A percentile compares a stretch with the other conserved stretches of the same genome.
Conservation (phyloP, 805 yeast genomes). For the Ogataea parapolymorpha region DNA sequence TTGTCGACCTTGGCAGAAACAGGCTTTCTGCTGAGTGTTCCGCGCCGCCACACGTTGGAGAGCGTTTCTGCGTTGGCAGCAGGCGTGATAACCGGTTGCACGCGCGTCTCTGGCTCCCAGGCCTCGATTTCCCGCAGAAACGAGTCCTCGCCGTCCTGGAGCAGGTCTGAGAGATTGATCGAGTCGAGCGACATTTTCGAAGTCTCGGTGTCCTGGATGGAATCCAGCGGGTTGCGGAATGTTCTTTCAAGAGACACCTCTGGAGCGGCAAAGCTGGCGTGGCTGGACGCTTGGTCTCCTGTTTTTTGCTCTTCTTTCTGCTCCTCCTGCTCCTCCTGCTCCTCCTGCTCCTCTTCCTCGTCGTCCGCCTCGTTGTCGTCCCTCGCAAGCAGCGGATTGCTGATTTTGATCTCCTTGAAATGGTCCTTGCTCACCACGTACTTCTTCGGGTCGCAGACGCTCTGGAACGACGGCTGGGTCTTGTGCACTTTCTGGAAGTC, state of each 20-base stretch:
- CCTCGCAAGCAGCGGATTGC: conserved; percentile 1
- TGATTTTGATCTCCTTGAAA: conserved; percentile 25
- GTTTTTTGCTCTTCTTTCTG: no score
- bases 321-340: no score
- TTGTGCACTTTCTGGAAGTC: conserved; percentile 19
- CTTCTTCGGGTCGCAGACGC: conserved; percentile 27
- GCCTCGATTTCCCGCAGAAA: conserved; percentile 40
- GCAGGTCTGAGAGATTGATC: conserved; percentile 27
- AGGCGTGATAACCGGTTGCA: conserved; percentile 1
- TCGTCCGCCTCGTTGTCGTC: conserved; percentile 1
- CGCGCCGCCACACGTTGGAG: conserved; percentile 29
- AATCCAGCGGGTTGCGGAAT: conserved; percentile 23
- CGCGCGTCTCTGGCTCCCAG: conserved; percentile 26
- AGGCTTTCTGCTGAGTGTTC: conserved; percentile 22
- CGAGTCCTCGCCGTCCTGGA: conserved; percentile 41
- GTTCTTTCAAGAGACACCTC: conserved; percentile 9
- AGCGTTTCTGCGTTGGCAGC: conserved; percentile 20
- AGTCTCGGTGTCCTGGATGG: conserved; percentile 15
- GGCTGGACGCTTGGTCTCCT: no score
- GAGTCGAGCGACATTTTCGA: conserved; percentile 8
- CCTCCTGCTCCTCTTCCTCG: conserved; percentile 1
- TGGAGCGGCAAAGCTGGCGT: neutral
- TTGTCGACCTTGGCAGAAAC: conserved; percentile 12
- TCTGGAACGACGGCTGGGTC: conserved; percentile 23
- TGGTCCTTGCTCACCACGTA: conserved; percentile 19